Evolutionary conservation across 495 filamentous ascomycete species (phyloP).

Genomic region (Letharia columbiana): DNA sequence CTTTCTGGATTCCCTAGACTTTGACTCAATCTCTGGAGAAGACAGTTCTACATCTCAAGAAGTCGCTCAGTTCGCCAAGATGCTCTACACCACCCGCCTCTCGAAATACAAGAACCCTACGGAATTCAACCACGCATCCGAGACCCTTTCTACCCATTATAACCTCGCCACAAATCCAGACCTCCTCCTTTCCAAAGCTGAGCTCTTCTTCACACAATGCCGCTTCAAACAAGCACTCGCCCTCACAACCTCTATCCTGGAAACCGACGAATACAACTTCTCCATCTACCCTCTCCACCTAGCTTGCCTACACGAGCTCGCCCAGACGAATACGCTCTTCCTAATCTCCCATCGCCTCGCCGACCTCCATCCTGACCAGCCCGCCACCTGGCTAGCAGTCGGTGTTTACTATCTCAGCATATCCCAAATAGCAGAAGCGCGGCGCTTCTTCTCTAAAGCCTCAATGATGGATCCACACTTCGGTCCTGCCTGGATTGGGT

Average conservation of each 20-base stretch:
- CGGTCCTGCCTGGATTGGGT: constrained; percentile 97
- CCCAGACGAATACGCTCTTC: constrained; percentile 79
- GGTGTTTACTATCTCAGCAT: constrained; percentile 91
- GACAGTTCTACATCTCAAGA: constrained; percentile 61
- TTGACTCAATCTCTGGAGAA: constrained; percentile 61
- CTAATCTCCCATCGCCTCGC: constrained; percentile 90
- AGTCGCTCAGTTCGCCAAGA: constrained; percentile 84
- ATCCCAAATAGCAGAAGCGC: constrained; percentile 81
- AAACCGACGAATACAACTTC: constrained; percentile 67
- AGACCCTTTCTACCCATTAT: constrained; percentile 87
- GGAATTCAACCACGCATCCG: constrained; percentile 76
- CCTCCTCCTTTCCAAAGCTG: constrained; percentile 83
- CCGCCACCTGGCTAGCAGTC: constrained; percentile 86
- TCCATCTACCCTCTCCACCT: constrained; percentile 82
- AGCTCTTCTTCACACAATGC: constrained; percentile 90
- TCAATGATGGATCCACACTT: constrained; percentile 97
- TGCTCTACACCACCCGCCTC: constrained; percentile 93
- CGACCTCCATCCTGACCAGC: constrained; percentile 83
- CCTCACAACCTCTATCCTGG: constrained; percentile 74
- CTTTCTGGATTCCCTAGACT: constrained; percentile 86
- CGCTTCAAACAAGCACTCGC: constrained; percentile 78
- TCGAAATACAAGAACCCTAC: constrained; percentile 90
- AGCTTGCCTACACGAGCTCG: constrained; percentile 83
- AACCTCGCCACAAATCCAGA: constrained; percentile 82
- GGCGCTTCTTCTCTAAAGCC: constrained; percentile 93